Percentiles rank a stretch among this genome's conserved stretches.
phyloP scores from a whole-genome alignment of 2,329 filamentous ascomycete genomes.

The Epichloe gansuensis region DNA sequence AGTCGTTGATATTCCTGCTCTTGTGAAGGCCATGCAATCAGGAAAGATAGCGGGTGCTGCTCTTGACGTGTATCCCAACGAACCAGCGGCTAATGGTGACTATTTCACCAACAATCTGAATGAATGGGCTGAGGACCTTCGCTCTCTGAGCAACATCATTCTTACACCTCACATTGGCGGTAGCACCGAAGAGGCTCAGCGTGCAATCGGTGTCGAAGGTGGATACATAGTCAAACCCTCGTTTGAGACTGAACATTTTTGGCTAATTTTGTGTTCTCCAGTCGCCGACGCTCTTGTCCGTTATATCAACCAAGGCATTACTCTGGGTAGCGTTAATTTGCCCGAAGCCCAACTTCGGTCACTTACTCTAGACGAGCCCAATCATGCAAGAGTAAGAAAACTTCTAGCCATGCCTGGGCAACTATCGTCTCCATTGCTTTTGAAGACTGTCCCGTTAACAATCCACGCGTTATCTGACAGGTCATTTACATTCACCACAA shows the following conservation, averaged over 20 bases:
- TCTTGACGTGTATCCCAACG: slow-evolving; percentile 91
- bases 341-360: slow-evolving; percentile 87
- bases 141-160: slow-evolving; percentile 80
- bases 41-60: slow-evolving; percentile 88
- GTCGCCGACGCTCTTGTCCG: slow-evolving; percentile 77
- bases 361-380: slow-evolving; percentile 78
- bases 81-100: slow-evolving; percentile 87
- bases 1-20: slow-evolving; percentile 84
- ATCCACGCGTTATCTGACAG: slow-evolving; percentile 19
- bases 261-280: slow-evolving; percentile 13
- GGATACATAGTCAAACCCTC: slow-evolving; percentile 9
- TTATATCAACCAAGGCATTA: slow-evolving; percentile 93
- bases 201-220: slow-evolving; percentile 85
- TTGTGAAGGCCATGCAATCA: slow-evolving; percentile 74
- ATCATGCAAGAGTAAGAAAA: slow-evolving; percentile 61
- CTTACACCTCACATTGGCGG: slow-evolving; percentile 95
- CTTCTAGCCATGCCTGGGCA: neutral
- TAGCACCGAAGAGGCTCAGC: slow-evolving; percentile 94
- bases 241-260: neutral
- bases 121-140: slow-evolving; percentile 72
- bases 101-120: slow-evolving; percentile 85
- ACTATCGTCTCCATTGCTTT: neutral
- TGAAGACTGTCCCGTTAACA: slow-evolving; percentile 8
- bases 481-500: slow-evolving; percentile 97
- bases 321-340: slow-evolving; percentile 86